Conservation (phyloP, 75 land plant genomes). For the Cunninghamia lanceolata region DNA sequence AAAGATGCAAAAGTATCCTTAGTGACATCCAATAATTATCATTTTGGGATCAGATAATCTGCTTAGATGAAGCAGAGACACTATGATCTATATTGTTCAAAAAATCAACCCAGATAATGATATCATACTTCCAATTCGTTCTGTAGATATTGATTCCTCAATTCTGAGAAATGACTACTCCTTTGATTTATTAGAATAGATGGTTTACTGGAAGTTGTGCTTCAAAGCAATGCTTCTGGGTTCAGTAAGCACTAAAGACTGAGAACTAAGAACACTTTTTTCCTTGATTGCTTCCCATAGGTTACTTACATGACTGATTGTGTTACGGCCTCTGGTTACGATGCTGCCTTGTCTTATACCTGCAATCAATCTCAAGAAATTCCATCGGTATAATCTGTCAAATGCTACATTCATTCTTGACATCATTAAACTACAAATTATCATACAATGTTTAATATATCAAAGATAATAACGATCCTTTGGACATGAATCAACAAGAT, state of each 20-base stretch:
- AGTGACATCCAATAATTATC: background rate
- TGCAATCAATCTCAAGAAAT: background rate
- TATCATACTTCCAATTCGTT: slow-evolving; percentile 21
- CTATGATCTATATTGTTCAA: background rate
- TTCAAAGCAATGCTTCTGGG: slow-evolving; percentile 21
- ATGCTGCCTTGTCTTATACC: slow-evolving; percentile 32
- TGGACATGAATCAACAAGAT: background rate
- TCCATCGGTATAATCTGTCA: background rate
- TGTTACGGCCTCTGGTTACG: slow-evolving; percentile 29
- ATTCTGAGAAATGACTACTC: slow-evolving; percentile 18
- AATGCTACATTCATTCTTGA: background rate
- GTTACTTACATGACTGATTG: slow-evolving; percentile 25
- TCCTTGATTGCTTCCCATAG: slow-evolving; percentile 24
- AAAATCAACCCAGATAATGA: background rate
- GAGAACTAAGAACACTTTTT: slow-evolving; percentile 24
- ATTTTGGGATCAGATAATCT: background rate
- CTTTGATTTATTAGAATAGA: slow-evolving; percentile 30
- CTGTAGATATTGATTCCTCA: slow-evolving; percentile 16
- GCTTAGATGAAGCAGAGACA: background rate
- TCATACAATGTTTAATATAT: background rate
- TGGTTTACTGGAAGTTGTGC: slow-evolving; percentile 29
- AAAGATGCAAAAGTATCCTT: background rate
- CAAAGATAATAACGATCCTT: background rate
- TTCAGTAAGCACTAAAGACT: slow-evolving; percentile 26
- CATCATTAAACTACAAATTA: background rate